Base-by-base conservation (phyloP, 768 basidiomycete species). In the Tricholomella constricta region DNA sequence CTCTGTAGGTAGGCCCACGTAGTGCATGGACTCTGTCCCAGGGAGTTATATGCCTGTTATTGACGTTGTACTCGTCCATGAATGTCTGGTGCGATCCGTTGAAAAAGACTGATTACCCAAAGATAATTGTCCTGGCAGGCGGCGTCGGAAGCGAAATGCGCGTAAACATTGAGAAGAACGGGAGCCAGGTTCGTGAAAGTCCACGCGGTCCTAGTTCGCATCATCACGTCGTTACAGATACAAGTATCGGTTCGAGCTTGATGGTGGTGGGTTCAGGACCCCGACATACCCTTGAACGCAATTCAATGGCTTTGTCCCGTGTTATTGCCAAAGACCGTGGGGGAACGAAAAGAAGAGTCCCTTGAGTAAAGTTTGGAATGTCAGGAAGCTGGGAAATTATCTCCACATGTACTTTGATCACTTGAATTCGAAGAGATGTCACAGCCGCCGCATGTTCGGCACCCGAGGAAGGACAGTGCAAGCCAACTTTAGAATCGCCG, bases 1-100 rank as follows among this genome's bases (percentile, higher is more conserved):
- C 44, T 51, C 34, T 62, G 58, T 14, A 62, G 43, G 20, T 54
- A 55, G 15, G 65, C 55, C 8, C 58, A 62, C 25, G 62, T 59
- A 11, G 41, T 22, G 29, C 64, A 65, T 11, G 62, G 62, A 35
- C 55, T 59, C 38, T 65, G 60, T 14, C 55, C 55, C 26, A 52
- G 47, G n/a, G 51, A 45, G 49, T 63, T 63, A n/a, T 49, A 44
- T 17, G 59, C 56, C 64, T 65, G 40, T 19, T n/a, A 26, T 17
- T 25, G 32, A 5, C 36, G 36, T 44, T 15, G 27, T 37, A 48
- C n/a, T 20, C 31, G n/a, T 14, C n/a, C 11, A 17, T 38, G 9
- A 17, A 11, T 7, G 1, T 2, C 15, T 10, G 11, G 19, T 15
- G 23, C 32, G 27, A n/a, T 9, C 23, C 12, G n/a, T 35, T n/a